phyloP scores from a whole-genome alignment of 2,329 filamentous ascomycete species.

The Fusarium sambucinum region DNA sequence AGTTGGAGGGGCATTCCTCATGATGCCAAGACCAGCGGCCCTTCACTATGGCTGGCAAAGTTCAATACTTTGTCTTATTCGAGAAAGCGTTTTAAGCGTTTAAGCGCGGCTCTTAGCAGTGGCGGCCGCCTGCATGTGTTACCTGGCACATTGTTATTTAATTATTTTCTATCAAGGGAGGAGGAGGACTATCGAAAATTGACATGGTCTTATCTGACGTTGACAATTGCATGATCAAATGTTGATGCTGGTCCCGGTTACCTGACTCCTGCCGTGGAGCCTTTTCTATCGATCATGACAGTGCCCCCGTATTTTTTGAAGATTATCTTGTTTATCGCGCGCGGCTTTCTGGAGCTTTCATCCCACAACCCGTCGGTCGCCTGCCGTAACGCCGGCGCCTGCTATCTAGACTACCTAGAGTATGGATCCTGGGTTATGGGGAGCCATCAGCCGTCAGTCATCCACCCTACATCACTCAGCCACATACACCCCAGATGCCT shows the following conservation, averaged over 20 bases:
- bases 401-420: constrained; percentile 13
- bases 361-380: constrained; percentile 34
- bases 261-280: constrained; percentile 42
- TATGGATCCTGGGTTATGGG: constrained; percentile 24
- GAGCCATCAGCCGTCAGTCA: constrained; percentile 39
- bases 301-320: constrained; percentile 21
- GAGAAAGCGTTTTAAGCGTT: constrained; percentile 31
- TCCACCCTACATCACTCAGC: constrained; percentile 25
- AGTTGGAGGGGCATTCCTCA: constrained; percentile 5
- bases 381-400: constrained; percentile 36
- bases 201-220: constrained; percentile 12
- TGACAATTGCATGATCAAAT: constrained; percentile 5
- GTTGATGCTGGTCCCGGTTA: constrained; percentile 31
- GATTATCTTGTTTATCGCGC: constrained; percentile 33
- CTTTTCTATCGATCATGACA: constrained; percentile 23
- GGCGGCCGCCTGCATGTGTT: constrained; percentile 13
- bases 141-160: constrained; percentile 25
- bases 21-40: constrained; percentile 24
- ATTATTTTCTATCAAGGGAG: constrained; percentile 10
- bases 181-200: too few species aligned
- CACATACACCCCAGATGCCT: constrained; percentile 39
- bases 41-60: constrained; percentile 19
- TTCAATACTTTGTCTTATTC: constrained; percentile 20
- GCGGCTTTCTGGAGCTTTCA: constrained; percentile 40
- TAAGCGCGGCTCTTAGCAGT: constrained; percentile 31